Percentiles rank a stretch among this genome's conserved stretches.
phyloP scores from a whole-genome alignment of 2,329 filamentous ascomycete genomes.

The Mycogone perniciosa region DNA sequence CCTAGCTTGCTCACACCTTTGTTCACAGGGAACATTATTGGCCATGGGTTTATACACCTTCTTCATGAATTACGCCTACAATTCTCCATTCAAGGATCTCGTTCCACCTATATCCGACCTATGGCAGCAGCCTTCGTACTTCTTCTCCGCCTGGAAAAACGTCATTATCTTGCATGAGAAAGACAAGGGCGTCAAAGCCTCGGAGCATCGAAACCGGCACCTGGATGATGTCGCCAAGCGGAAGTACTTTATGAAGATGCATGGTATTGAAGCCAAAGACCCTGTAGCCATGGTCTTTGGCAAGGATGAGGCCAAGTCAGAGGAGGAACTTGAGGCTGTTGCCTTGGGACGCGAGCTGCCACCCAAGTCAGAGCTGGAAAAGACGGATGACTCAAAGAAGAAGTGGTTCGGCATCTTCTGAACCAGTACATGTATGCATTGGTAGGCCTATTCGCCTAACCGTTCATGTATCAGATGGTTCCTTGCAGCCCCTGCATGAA shows the following conservation, averaged over 20 bases:
- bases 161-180: slow-evolving; percentile 72
- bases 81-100: slow-evolving; percentile 73
- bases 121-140: slow-evolving; percentile 62
- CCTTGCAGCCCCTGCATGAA: not conserved
- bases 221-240: slow-evolving; percentile 86
- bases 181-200: slow-evolving; percentile 61
- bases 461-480: slow-evolving; percentile 1
- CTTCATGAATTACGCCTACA: slow-evolving; percentile 69
- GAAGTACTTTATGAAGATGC: slow-evolving; percentile 74
- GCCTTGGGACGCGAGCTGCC: slow-evolving; percentile 31
- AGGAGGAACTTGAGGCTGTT: slow-evolving; percentile 30
- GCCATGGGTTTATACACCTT: slow-evolving; percentile 67
- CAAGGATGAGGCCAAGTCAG: slow-evolving; percentile 30
- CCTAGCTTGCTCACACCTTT: slow-evolving; percentile 1
- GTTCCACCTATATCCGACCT: slow-evolving; percentile 66
- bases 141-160: slow-evolving; percentile 57
- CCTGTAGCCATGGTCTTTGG: slow-evolving; percentile 44
- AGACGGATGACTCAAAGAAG: slow-evolving; percentile 41
- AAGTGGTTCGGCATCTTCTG: slow-evolving; percentile 83
- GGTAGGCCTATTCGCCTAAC: not conserved
- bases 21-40: slow-evolving; percentile 54
- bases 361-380: slow-evolving; percentile 21
- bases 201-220: slow-evolving; percentile 64
- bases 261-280: slow-evolving; percentile 65
- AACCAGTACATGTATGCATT: slow-evolving; percentile 5